phyloP scores from a whole-genome alignment of 2,329 filamentous ascomycete species.

The Fusarium sp. region DNA sequence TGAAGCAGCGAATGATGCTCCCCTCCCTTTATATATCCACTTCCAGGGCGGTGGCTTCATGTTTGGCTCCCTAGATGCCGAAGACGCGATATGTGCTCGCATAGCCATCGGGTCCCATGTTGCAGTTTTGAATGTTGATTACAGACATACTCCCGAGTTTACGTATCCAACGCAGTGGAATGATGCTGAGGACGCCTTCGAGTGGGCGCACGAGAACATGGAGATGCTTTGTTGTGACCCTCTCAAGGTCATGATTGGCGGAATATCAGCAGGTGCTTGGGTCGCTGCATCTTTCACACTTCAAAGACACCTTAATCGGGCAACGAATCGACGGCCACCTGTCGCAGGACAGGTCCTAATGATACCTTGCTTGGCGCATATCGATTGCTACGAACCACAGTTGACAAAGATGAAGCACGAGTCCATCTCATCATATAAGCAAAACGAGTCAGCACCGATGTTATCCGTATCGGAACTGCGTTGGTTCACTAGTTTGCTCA shows the following conservation, averaged over 20 bases:
- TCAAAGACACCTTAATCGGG: background rate
- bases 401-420: background rate
- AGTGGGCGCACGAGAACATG: constrained; percentile 15
- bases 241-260: background rate
- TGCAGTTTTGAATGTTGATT: background rate
- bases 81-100: constrained; percentile 19
- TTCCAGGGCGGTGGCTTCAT: constrained; percentile 24
- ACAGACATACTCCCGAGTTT: constrained; percentile 10
- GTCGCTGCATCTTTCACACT: background rate
- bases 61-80: constrained; percentile 7
- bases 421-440: constrained; percentile 8
- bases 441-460: constrained; percentile 4
- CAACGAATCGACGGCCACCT: background rate
- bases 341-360: constrained; percentile 9
- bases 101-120: background rate
- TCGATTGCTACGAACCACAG: constrained; percentile 14
- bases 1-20: fast-evolving
- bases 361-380: constrained; percentile 14
- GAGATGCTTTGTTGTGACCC: background rate
- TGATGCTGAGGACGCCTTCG: constrained; percentile 11
- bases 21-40: constrained; percentile 6
- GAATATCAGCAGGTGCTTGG: constrained; percentile 20
- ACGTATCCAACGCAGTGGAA: constrained; percentile 16
- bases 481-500: constrained; percentile 2
- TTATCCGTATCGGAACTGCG: constrained; percentile 2